Percentiles rank a stretch among this genome's conserved stretches.
phyloP scores from a whole-genome alignment of 257 asterid genomes.

The Jacaranda mimosifolia region DNA sequence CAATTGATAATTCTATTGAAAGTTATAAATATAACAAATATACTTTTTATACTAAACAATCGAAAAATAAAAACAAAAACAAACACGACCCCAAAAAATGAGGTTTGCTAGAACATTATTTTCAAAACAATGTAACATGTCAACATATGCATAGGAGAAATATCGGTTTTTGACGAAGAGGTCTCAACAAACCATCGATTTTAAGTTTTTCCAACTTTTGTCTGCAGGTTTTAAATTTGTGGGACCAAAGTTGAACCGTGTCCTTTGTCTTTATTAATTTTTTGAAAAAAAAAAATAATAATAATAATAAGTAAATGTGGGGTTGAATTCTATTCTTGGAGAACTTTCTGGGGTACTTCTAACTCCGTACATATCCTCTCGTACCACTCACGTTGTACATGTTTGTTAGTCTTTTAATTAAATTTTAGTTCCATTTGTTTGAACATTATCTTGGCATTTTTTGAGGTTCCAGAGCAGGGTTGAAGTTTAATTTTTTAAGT shows the following conservation, averaged over 20 bases:
- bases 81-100: background rate
- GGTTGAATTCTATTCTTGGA: background rate
- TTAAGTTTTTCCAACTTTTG: background rate
- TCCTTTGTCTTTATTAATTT: background rate
- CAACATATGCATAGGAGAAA: constrained; percentile 35
- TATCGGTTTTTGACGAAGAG: constrained; percentile 36
- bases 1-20: too few relatives aligned
- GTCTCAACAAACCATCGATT: constrained; percentile 29
- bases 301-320: background rate
- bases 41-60: too few relatives aligned
- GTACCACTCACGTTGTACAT: background rate
- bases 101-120: constrained; percentile 20
- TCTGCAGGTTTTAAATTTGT: constrained; percentile 12
- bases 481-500: too few relatives aligned
- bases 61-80: too few relatives aligned
- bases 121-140: constrained; percentile 24
- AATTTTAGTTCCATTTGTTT: background rate
- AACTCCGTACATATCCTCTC: constrained; percentile 9
- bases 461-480: background rate
- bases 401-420: background rate
- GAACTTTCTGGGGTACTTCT: constrained; percentile 2
- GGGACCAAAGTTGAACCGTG: constrained; percentile 1
- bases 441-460: constrained; percentile 1
- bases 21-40: too few relatives aligned
- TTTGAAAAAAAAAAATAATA: too few relatives aligned